These are phyloP conservation scores for Monilinia fructigena DNA, from an alignment of 2,329 filamentous ascomycete species.

Conservation along the genomic window DNA sequence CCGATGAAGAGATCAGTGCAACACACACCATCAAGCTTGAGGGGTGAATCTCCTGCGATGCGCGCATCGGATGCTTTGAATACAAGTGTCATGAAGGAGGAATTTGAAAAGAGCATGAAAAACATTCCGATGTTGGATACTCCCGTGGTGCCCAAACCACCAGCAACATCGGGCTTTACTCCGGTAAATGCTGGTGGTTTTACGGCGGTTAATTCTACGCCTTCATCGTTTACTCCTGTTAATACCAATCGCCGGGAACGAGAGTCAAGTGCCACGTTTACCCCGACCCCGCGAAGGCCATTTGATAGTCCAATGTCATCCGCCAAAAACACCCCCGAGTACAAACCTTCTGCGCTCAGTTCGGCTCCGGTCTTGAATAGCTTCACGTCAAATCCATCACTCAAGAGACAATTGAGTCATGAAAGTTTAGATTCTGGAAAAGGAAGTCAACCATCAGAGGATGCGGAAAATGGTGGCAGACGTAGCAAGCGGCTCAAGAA, in stretches of 20 bases:
- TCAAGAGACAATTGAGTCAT: slow-evolving; percentile 76
- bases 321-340: slow-evolving; percentile 64
- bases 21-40: slow-evolving; percentile 57
- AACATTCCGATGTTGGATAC: slow-evolving; percentile 40
- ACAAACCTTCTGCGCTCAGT: slow-evolving; percentile 54
- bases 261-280: slow-evolving; percentile 55
- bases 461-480: slow-evolving; percentile 66
- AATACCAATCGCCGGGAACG: slow-evolving; percentile 45
- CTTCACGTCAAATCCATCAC: slow-evolving; percentile 48
- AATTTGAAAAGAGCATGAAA: slow-evolving; percentile 40
- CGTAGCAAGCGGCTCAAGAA: slow-evolving; percentile 93
- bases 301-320: slow-evolving; percentile 63
- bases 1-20: slow-evolving; percentile 67
- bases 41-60: slow-evolving; percentile 66
- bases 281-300: slow-evolving; percentile 49
- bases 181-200: slow-evolving; percentile 56
- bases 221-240: slow-evolving; percentile 57
- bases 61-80: slow-evolving; percentile 56
- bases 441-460: slow-evolving; percentile 37
- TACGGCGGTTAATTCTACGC: slow-evolving; percentile 59
- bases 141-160: slow-evolving; percentile 33
- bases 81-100: slow-evolving; percentile 49
- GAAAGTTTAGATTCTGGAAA: slow-evolving; percentile 45
- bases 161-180: slow-evolving; percentile 41
- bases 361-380: slow-evolving; percentile 54